phyloP scores from a whole-genome alignment of 2,329 filamentous ascomycete genomes.

The Orbilia javanica region DNA sequence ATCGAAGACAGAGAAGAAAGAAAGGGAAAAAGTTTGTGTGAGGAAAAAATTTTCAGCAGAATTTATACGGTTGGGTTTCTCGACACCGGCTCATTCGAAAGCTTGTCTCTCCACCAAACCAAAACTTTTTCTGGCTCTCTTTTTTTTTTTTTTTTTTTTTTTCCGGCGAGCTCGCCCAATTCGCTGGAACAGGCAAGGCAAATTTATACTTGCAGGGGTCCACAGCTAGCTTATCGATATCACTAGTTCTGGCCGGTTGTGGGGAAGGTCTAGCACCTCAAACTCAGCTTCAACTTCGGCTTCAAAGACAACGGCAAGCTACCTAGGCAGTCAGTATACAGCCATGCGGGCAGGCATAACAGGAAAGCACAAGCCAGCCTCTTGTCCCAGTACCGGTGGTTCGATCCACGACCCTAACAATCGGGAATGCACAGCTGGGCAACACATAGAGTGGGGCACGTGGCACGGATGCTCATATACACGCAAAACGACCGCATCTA shows the following conservation, averaged over 20 bases:
- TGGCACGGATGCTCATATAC: neutral
- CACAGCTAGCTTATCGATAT: slow-evolving; percentile 44
- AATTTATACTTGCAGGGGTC: slow-evolving; percentile 1
- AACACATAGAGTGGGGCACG: slow-evolving; percentile 20
- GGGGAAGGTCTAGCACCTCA: slow-evolving; percentile 13
- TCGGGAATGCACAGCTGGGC: neutral
- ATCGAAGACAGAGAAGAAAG: slow-evolving; percentile 69
- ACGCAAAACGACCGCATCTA: slow-evolving; percentile 14
- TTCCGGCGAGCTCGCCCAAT: slow-evolving; percentile 31
- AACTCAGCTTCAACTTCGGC: neutral
- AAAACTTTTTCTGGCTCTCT: slow-evolving; percentile 53
- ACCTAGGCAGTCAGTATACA: too few species aligned
- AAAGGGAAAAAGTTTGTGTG: slow-evolving; percentile 65
- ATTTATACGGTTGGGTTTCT: slow-evolving; percentile 46
- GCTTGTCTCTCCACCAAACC: slow-evolving; percentile 5
- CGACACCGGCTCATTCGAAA: slow-evolving; percentile 16
- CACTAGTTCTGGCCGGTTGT: neutral
- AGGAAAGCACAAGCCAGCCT: neutral
- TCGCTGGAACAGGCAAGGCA: neutral
- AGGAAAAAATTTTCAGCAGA: slow-evolving; percentile 66
- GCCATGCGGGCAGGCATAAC: neutral
- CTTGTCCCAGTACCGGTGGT: neutral
- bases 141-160: slow-evolving; percentile 25
- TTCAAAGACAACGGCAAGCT: too few species aligned
- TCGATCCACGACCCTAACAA: neutral